Evolutionary conservation across 2,329 filamentous ascomycete species (phyloP), one percentile per base, ranked within the genome.

Genomic region (Bipolaris bicolor): DNA sequence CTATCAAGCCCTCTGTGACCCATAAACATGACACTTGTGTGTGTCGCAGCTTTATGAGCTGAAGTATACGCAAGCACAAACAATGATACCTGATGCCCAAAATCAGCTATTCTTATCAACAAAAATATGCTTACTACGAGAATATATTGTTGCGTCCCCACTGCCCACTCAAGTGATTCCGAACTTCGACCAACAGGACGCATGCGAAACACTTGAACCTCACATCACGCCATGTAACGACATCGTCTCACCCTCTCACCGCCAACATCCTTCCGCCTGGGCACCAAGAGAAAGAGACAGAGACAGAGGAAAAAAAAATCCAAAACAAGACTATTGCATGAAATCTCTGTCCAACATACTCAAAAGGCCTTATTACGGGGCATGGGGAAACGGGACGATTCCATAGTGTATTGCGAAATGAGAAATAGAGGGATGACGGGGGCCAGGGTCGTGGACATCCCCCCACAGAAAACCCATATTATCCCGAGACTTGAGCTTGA

Each of bases 161-260:
- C 9, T 7, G 22, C 36, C 22, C 1, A 37, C n/a, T 37, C 18
- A 29, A 3, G 26, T 29, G 10, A 29, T 6, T 4, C 26, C 26
- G 26, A 29, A 29, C 2, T 18, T n/a, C 7, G 16, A 43, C 16
- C 20, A 26, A 15, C 15, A 29, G 26, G 16, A 31, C 10, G 24
- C 15, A 31, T 18, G 18, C 33, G 34, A 49, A 49, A 36, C 46
- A 26, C 33, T 15, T 37, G 26, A 20, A 36, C 22, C 13, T 26
- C 7, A 49, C 34, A 29, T 39, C 46, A 49, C 46, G 34, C 34
- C 34, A 49, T 39, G 46, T 26, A 49, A 24, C 46, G 18, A n/a
- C 18, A 6, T n/a, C 9, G 34, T 37, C 46, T 49, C 22, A 37
- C 15, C 34, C 13, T 29, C 41, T 16, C 22, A 9, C 7, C 11